Percentiles rank a stretch among this genome's conserved stretches.
Evolutionary conservation across 441 rosid genomes (phyloP).

Genomic region (Adansonia madagascariensis): DNA sequence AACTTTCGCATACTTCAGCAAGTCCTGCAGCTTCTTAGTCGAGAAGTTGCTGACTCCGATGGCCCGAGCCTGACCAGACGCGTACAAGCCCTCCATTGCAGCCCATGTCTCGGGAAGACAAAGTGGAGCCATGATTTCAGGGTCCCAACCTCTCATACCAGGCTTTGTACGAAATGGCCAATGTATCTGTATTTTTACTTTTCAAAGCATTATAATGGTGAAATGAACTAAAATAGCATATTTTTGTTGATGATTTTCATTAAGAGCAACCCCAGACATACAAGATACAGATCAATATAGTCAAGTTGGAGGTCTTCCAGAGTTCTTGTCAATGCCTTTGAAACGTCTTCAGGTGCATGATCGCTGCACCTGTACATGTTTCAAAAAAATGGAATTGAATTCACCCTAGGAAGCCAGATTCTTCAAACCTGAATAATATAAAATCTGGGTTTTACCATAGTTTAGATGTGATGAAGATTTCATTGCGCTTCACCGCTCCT

Average conservation of each 20-base stretch:
- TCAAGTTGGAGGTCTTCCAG: slow-evolving; percentile 57
- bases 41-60: slow-evolving; percentile 59
- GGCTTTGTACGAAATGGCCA: slow-evolving; percentile 39
- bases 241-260: neutral
- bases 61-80: slow-evolving; percentile 48
- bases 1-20: slow-evolving; percentile 44
- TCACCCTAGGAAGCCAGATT: slow-evolving; percentile 9
- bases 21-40: slow-evolving; percentile 50
- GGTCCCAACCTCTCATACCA: slow-evolving; percentile 39
- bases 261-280: slow-evolving; percentile 23
- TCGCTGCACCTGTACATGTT: slow-evolving; percentile 47
- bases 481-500: slow-evolving; percentile 52
- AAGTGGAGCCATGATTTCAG: slow-evolving; percentile 48
- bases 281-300: slow-evolving; percentile 58
- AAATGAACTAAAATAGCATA: neutral
- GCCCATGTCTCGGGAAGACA: slow-evolving; percentile 57
- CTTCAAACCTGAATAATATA: neutral
- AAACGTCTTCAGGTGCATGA: slow-evolving; percentile 57
- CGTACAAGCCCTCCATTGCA: slow-evolving; percentile 58
- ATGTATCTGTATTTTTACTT: slow-evolving; percentile 24
- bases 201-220: neutral
- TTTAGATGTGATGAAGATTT: slow-evolving; percentile 57
- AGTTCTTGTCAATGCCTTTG: slow-evolving; percentile 44
- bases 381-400: slow-evolving; percentile 2
- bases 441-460: slow-evolving; percentile 42